Conservation (phyloP, 225 moss, liverwort and hornwort genomes). For the Marchantia polymorpha region DNA sequence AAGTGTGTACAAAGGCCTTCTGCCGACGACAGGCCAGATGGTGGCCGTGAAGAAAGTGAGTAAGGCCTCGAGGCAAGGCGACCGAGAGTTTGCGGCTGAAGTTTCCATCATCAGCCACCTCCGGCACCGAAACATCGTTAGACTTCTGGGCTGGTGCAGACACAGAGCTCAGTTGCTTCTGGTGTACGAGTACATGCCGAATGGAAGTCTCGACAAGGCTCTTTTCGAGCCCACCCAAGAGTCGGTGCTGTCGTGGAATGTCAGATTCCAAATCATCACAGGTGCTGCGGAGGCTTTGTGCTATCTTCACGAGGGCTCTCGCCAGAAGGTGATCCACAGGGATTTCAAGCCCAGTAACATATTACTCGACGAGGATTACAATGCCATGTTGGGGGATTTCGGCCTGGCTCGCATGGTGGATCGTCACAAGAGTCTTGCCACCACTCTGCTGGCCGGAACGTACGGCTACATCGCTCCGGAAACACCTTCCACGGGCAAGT, state of each 20-base stretch:
- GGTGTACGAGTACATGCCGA: no score
- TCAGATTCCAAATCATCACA: slow-evolving; percentile 24
- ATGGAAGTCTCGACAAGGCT: no score
- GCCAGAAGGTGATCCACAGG: slow-evolving; percentile 47
- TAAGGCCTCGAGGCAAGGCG: slow-evolving; percentile 18
- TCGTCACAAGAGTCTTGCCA: slow-evolving; percentile 35
- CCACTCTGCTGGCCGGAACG: slow-evolving; percentile 23
- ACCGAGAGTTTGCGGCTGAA: slow-evolving; percentile 50
- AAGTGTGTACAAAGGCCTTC: slow-evolving; percentile 44
- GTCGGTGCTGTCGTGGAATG: slow-evolving; percentile 44
- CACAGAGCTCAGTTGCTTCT: slow-evolving; percentile 41
- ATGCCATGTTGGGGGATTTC: slow-evolving; percentile 30
- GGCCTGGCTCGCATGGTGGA: slow-evolving; percentile 40
- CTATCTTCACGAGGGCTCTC: no score
- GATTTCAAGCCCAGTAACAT: slow-evolving; percentile 57
- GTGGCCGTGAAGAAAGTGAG: slow-evolving; percentile 47
- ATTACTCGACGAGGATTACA: no score
- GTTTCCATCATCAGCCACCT: slow-evolving; percentile 53
- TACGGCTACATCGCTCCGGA: slow-evolving; percentile 27
- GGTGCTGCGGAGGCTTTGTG: slow-evolving; percentile 23
- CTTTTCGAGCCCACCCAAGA: no score
- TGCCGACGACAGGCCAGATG: slow-evolving; percentile 28
- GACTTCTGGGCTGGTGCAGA: slow-evolving; percentile 48
- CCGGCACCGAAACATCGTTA: slow-evolving; percentile 52
- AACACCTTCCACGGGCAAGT: not conserved